These are phyloP conservation scores for Lignosus rhinocerotis DNA, from an alignment of 1,284 basidiomycete species.

Conservation along the genomic window DNA sequence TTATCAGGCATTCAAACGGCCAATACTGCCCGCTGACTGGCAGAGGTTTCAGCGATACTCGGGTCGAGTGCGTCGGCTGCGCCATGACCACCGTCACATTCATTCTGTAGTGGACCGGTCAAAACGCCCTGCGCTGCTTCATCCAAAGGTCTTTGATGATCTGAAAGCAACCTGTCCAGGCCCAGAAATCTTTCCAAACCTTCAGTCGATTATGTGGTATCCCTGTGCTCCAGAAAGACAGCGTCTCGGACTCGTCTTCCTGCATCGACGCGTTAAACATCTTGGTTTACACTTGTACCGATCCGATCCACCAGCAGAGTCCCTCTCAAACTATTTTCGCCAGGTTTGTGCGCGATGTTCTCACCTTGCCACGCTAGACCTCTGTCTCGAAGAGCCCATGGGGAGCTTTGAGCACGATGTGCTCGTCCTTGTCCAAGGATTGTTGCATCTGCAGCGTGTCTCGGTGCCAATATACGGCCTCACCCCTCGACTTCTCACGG, in stretches of 20 bases:
- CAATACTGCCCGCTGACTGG: constrained; percentile 54
- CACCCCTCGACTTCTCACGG: constrained; percentile 45
- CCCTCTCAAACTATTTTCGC: constrained; percentile 39
- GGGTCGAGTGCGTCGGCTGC: constrained; percentile 45
- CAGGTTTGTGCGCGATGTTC: constrained; percentile 50
- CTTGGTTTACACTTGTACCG: constrained; percentile 33
- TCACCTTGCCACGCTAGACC: constrained; percentile 42
- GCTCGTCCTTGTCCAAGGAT: constrained; percentile 37
- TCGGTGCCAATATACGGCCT: constrained; percentile 51
- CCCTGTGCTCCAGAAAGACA: constrained; percentile 26
- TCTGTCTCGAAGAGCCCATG: constrained; percentile 39
- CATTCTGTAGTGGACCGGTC: constrained; percentile 15
- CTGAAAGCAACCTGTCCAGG: constrained; percentile 51
- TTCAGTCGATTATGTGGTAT: constrained; percentile 48
- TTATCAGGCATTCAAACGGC: constrained; percentile 42
- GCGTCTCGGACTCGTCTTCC: constrained; percentile 38
- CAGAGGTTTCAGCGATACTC: constrained; percentile 54
- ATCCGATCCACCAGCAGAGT: constrained; percentile 20
- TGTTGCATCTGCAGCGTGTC: constrained; percentile 48
- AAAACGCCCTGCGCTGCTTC: constrained; percentile 18
- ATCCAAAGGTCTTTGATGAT: constrained; percentile 43
- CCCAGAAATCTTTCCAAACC: constrained; percentile 54
- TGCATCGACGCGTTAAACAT: constrained; percentile 39
- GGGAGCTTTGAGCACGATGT: constrained; percentile 37
- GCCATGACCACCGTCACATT: constrained; percentile 23